Evolutionary conservation across 768 basidiomycete genomes (phyloP), one percentile per base, ranked within the genome.

Genomic region (Sporobolomyces pararoseus): DNA sequence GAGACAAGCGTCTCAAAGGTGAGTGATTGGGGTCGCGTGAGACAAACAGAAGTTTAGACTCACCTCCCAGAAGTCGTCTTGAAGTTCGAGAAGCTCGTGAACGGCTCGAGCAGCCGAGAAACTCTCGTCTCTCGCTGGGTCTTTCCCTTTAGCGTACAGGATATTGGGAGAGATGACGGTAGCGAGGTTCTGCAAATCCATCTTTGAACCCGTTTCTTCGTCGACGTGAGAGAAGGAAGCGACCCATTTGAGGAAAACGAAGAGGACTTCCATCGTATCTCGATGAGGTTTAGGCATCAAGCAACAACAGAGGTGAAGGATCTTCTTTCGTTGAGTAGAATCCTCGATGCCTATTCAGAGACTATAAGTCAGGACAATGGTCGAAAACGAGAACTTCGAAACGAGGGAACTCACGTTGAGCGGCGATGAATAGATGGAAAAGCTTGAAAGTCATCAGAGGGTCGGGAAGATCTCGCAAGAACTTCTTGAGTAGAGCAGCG

Each of bases 191-290:
- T 84, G 84, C 54, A 98, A 83, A 80, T 99, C 96, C 96, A 99
- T 99, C 82, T 95, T 94, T 81, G 90, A 94, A 49, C 94, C 94
- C 0, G 95, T 97, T 77, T 91, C 90, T 75, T 93, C 91, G 77
- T 97, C 94, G 83, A 94, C 87, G 80, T 99, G 95, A 57, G 96
- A 92, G 79, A 99, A 99, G 2, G 93, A 96, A 14, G 95, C 95
- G 16, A 99, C 96, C 96, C 96, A 99, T 81, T 97, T 96, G 74
- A 99, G 84, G 83, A 99, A 99, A 35, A 96, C 94, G 78, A 96
- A 97, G 59, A 99, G 82, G 59, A 96, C 91, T 80, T 99, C 96
- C 86, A 96, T 87, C 25, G 95, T 97, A 80, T 99, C 96, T 72
- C 96, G 88, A 79, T 99, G 91, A 70, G 86, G 85, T 81, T 91